Percentiles rank a stretch among this genome's conserved stretches.
Conservation (phyloP, 352 stramenopile genomes). For the Globisporangium paroecandrum region DNA sequence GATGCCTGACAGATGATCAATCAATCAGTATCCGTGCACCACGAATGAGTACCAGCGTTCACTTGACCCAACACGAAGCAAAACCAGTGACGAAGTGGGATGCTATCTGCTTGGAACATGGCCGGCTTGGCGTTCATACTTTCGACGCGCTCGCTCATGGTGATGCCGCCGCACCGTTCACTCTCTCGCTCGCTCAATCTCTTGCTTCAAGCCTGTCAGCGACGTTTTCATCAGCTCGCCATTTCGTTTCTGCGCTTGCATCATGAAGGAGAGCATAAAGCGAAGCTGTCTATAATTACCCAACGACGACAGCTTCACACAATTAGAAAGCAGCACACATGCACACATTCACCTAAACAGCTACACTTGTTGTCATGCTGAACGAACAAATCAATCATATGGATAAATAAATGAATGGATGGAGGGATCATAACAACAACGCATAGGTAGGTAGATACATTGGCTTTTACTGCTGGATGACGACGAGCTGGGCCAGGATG, state of each 20-base stretch:
- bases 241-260: background rate
- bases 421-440: background rate
- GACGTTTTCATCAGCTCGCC: background rate
- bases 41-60: background rate
- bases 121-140: slow-evolving; percentile 19
- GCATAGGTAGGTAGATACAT: background rate
- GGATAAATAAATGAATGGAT: background rate
- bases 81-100: background rate
- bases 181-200: background rate
- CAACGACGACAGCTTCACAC: background rate
- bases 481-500: slow-evolving; percentile 38
- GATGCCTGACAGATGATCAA: slow-evolving; percentile 36
- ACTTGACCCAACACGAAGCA: background rate
- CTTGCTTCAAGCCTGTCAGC: background rate
- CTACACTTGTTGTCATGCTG: background rate
- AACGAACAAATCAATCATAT: background rate
- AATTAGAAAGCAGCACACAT: background rate
- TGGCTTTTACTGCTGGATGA: slow-evolving; percentile 13
- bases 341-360: background rate
- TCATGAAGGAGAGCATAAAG: background rate
- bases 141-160: slow-evolving; percentile 19
- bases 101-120: slow-evolving; percentile 25
- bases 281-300: background rate
- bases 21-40: background rate
- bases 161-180: background rate